Base-by-base conservation (phyloP, 2,329 filamentous ascomycete genomes). In the Pseudogymnoascus sp. region DNA sequence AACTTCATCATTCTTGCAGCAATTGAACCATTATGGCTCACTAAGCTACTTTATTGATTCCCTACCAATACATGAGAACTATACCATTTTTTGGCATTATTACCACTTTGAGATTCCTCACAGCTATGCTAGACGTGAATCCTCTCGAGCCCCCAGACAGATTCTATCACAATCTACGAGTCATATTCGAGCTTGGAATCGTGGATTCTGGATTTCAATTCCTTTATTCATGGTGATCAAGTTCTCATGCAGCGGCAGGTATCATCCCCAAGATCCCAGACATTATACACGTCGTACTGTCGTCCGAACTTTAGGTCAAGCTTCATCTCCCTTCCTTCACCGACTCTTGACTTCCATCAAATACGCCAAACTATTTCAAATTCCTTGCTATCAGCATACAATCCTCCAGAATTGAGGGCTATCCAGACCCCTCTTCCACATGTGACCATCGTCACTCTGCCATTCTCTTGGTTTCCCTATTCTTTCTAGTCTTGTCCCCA, bases 161-260 rank as follows among this genome's bases (percentile, higher is more conserved):
- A 56, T 33, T 56, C 50, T 33, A 56, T 56, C 26, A 56, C 50
- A 56, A 33, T 56, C 50, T 56, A 56, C 50, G 50, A 33, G n/a
- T n/a, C n/a, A 56, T 7, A 56, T 56, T 33, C 29, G 44, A 33
- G 50, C 29, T 56, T 56, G 50, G 50, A 19, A 33, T 19, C 4
- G 2, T 19, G 26, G 50, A 19, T 33, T 33, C 50, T 15, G 6
- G n/a, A 19, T 56, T 21, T 4, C 5, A 33, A 33, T 33, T 33
- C 50, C 29, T 56, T 56, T 7, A 26, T 9, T 15, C 29, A 56
- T 33, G 19, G 10, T 21, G 33, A 13, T 33, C 29, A 33, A 56
- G 29, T 13, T 56, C 10, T 19, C 17, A 5, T 56, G n/a, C n/a
- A 13, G 26, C 33, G 50, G 50, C 50, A 56, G 50, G 50, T 56